Conservation (phyloP, 1,284 basidiomycete species). For the Rugosomyces carneus region DNA sequence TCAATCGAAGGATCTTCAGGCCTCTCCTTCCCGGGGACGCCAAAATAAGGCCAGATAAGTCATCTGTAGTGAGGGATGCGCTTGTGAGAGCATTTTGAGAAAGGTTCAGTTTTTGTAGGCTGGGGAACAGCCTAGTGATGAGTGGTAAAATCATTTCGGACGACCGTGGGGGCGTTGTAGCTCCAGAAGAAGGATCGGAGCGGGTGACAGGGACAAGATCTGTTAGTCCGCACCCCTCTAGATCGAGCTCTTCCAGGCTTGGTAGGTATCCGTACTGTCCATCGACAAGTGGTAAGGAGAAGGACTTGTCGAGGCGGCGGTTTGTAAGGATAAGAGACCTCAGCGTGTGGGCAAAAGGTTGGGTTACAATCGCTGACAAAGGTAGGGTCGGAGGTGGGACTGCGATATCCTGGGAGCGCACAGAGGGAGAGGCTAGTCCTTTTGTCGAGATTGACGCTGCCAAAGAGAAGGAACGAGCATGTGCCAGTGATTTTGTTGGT, state of each 20-base stretch:
- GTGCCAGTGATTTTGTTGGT: slow-evolving; percentile 40
- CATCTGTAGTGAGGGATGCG: slow-evolving; percentile 39
- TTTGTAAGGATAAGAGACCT: slow-evolving; percentile 56
- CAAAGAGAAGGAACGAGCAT: slow-evolving; percentile 60
- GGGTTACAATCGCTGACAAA: slow-evolving; percentile 48
- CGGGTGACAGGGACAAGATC: slow-evolving; percentile 46
- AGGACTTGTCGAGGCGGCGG: slow-evolving; percentile 57
- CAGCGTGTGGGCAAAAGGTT: slow-evolving; percentile 57
- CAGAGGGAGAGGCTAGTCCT: slow-evolving; percentile 23
- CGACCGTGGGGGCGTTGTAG: slow-evolving; percentile 31
- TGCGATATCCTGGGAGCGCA: slow-evolving; percentile 41
- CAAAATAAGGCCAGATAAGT: slow-evolving; percentile 45
- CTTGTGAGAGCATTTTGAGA: slow-evolving; percentile 66
- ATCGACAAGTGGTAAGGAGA: slow-evolving; percentile 43
- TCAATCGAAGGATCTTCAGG: slow-evolving; percentile 55
- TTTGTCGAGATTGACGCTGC: slow-evolving; percentile 27
- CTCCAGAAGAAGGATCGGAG: slow-evolving; percentile 24
- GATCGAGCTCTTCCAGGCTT: slow-evolving; percentile 58
- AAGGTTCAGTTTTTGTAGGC: slow-evolving; percentile 58
- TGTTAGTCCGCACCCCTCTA: slow-evolving; percentile 64
- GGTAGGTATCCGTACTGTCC: slow-evolving; percentile 44
- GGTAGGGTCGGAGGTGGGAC: slow-evolving; percentile 66
- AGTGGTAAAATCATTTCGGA: slow-evolving; percentile 51
- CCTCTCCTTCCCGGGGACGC: slow-evolving; percentile 40
- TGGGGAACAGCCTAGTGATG: slow-evolving; percentile 61